Conservation (phyloP, 1,284 basidiomycete genomes). For the Takashimella tepidaria region DNA sequence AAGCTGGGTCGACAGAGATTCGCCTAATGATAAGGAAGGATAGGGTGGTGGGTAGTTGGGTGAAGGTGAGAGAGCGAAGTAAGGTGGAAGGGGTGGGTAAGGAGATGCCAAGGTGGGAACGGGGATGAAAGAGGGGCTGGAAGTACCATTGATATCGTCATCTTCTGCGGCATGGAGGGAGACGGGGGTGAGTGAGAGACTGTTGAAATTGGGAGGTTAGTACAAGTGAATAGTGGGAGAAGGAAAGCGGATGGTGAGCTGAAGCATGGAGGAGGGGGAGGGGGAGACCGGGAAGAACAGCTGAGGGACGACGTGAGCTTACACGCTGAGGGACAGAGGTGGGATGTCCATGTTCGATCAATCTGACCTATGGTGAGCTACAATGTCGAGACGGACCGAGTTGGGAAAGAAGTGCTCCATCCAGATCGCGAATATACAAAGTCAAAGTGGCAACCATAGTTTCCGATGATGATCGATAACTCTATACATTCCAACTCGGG, state of each 20-base stretch:
- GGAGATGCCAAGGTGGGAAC: constrained; percentile 10
- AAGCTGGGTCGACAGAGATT: constrained; percentile 23
- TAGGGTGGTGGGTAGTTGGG: constrained; percentile 37
- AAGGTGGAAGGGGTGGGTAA: constrained; percentile 12
- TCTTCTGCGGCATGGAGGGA: not conserved
- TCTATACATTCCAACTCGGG: no score
- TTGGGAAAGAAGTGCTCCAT: no score
- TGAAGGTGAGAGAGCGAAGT: constrained; percentile 32
- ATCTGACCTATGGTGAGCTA: no score
- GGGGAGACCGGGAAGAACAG: not conserved
- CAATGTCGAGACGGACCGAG: no score
- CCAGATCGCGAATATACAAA: no score
- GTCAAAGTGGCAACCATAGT: no score
- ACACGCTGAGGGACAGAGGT: constrained; percentile 28
- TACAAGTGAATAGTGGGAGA: not conserved
- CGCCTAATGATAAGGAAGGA: constrained; percentile 34
- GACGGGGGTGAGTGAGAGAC: not conserved
- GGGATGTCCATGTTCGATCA: constrained; percentile 18
- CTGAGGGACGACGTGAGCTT: constrained; percentile 2
- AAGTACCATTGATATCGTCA: constrained; percentile 18
- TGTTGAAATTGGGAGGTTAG: no score
- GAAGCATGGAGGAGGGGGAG: not conserved
- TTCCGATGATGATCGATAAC: no score
- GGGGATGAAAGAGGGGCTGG: constrained; percentile 13
- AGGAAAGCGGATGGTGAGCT: not conserved